phyloP scores from a whole-genome alignment of 768 basidiomycete genomes.

The Tricholoma sp. region DNA sequence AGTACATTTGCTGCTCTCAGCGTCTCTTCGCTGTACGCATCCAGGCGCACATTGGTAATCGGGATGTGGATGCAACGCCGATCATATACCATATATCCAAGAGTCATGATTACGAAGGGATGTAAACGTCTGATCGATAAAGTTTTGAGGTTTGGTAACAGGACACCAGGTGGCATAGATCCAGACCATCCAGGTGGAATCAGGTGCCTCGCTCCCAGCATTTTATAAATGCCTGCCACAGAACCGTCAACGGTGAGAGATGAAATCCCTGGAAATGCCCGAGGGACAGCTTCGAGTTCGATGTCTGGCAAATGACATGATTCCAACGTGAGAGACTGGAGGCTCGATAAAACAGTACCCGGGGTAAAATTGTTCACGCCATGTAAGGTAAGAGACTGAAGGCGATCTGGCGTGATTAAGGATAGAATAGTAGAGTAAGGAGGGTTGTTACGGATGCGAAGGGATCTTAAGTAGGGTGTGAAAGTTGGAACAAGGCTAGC shows the following conservation, averaged over 20 bases:
- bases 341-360: slow-evolving; percentile 21
- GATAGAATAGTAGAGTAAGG: slow-evolving; percentile 28
- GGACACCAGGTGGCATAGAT: not conserved
- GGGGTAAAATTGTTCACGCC: slow-evolving; percentile 29
- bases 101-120: slow-evolving; percentile 22
- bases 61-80: slow-evolving; percentile 14
- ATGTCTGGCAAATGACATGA: slow-evolving; percentile 26
- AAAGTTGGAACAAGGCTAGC: slow-evolving; percentile 29
- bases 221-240: slow-evolving; percentile 22
- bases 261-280: slow-evolving; percentile 29
- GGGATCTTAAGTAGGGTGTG: slow-evolving; percentile 29
- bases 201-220: slow-evolving; percentile 6
- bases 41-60: not conserved
- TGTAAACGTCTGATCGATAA: slow-evolving; percentile 30
- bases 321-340: slow-evolving; percentile 29
- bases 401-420: slow-evolving; percentile 27
- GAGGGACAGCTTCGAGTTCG: slow-evolving; percentile 28
- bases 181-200: slow-evolving; percentile 4
- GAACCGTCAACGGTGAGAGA: slow-evolving; percentile 31
- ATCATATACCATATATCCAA: slow-evolving; percentile 28
- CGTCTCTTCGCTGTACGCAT: not conserved
- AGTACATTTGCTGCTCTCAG: not conserved
- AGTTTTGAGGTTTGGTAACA: slow-evolving; percentile 31
- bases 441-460: slow-evolving; percentile 37
- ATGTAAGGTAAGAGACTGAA: slow-evolving; percentile 31